Evolutionary conservation across 2,329 filamentous ascomycete species (phyloP).

Genomic region (Myriosclerotinia curreyana): DNA sequence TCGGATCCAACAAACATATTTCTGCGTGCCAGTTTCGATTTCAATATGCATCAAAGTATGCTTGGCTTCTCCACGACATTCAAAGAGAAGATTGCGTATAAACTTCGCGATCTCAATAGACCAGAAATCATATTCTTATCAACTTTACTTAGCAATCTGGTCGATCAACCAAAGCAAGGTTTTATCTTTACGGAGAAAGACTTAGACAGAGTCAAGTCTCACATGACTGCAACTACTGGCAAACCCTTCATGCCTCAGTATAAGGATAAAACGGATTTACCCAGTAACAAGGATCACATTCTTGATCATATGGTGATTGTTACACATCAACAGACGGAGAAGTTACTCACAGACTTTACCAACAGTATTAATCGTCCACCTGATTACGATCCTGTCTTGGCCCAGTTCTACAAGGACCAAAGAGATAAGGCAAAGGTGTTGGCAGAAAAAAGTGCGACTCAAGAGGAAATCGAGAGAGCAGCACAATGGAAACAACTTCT

Average conservation of each 20-base stretch:
- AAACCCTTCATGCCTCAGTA: neutral
- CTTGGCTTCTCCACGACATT: slow-evolving; percentile 63
- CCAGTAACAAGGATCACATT: slow-evolving; percentile 46
- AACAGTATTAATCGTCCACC: slow-evolving; percentile 22
- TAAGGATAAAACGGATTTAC: neutral
- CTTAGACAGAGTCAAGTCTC: slow-evolving; percentile 38
- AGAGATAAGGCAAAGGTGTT: slow-evolving; percentile 26
- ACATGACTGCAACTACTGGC: neutral
- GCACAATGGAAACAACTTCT: slow-evolving; percentile 24
- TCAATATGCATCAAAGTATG: slow-evolving; percentile 54
- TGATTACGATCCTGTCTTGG: slow-evolving; percentile 33
- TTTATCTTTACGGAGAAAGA: slow-evolving; percentile 47
- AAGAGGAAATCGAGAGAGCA: neutral
- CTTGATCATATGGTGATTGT: slow-evolving; percentile 63
- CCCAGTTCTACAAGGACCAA: slow-evolving; percentile 24
- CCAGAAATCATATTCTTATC: slow-evolving; percentile 49
- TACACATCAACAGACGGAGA: slow-evolving; percentile 43
- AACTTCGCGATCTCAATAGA: slow-evolving; percentile 49
- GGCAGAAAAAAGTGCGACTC: neutral
- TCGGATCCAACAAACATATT: slow-evolving; percentile 42
- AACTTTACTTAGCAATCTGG: slow-evolving; percentile 51
- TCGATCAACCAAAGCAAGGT: slow-evolving; percentile 58
- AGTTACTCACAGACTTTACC: slow-evolving; percentile 37
- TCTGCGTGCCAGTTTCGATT: slow-evolving; percentile 53
- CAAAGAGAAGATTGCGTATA: slow-evolving; percentile 63